These are phyloP conservation scores for Ophiostoma himal-ulmi DNA, from an alignment of 2,329 filamentous ascomycete species.

Conservation along the genomic window DNA sequence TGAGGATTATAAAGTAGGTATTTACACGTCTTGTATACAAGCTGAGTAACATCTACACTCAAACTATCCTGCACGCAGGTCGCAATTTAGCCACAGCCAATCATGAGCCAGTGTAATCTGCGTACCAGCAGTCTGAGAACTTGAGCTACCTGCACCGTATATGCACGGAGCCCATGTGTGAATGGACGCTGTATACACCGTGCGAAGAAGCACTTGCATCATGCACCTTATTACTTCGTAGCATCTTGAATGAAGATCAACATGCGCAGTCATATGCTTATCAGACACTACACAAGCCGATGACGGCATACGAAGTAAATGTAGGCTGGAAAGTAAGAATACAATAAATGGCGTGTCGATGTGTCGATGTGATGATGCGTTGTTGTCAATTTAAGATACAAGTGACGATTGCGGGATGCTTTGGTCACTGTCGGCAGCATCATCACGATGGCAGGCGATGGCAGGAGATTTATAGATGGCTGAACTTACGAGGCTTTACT, in stretches of 20 bases:
- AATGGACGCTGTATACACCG: neutral
- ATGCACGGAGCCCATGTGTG: neutral
- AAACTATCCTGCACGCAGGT: constrained; percentile 25
- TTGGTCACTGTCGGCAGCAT: neutral
- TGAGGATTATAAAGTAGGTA: neutral
- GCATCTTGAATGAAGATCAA: neutral
- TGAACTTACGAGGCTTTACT: neutral
- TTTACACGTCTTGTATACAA: neutral
- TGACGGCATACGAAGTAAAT: neutral
- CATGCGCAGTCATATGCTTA: neutral
- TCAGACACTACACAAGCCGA: neutral
- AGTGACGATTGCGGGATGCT: neutral
- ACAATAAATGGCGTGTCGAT: neutral
- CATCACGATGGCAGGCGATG: neutral
- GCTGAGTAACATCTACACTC: neutral
- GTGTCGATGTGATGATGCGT: neutral
- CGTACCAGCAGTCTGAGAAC: neutral
- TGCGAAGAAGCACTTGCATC: neutral
- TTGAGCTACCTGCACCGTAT: neutral
- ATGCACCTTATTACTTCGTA: neutral
- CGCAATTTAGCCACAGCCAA: constrained; percentile 35
- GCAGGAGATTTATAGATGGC: neutral
- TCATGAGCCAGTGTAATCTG: constrained; percentile 19
- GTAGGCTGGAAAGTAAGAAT: neutral
- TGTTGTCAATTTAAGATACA: neutral